Base-by-base conservation (phyloP, 768 basidiomycete genomes). In the Leccinellum albellum region DNA sequence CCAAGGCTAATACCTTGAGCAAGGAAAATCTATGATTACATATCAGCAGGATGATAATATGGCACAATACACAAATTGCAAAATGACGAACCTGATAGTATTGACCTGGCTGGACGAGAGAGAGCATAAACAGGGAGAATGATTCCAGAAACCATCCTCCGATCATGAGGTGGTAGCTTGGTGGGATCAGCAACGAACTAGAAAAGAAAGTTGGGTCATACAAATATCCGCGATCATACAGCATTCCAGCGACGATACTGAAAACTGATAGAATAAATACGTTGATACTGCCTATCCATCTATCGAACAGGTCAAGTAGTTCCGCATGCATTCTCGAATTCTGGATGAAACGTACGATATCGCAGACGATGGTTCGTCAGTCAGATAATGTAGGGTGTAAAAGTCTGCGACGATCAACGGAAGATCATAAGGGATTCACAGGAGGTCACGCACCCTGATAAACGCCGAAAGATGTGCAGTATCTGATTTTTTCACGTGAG, bases 201-300 rank as follows among this genome's bases (percentile, higher is more conserved):
- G 4, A 17, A 28, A 2, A 47, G 17, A 20, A 9, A 28, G 26
- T 2, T 37, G 13, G 17, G 32, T 53, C 61, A 13, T 53, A 78
- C 77, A 79, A 81, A 70, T 78, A 78, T 51, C 82, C 82, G n/a
- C 70, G 71, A 52, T 83, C 82, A 55, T 77, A 78, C 6, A 76
- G 73, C 46, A 74, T 66, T 4, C 82, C 82, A 4, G 76, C 66
- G 33, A 80, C 44, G 10, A 78, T 57, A 17, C 79, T 75, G 29
- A 70, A 61, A 0, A 68, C 65, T 20, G 78, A 61, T 12, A 75
- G 61, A 10, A 81, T 63, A 44, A 78, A 74, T 6, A 76, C 61
- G 57, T 82, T 79, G 7, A 77, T 65, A 23, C 49, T 33, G 23
- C 49, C 49, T 50, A 50, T 50, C 49, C 49, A 50, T 50, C 49